A percentile compares a stretch with the other conserved stretches of the same genome.
These are phyloP conservation scores for Spathaspora girioi DNA, from an alignment of 805 yeast species.

Conservation along the genomic window DNA sequence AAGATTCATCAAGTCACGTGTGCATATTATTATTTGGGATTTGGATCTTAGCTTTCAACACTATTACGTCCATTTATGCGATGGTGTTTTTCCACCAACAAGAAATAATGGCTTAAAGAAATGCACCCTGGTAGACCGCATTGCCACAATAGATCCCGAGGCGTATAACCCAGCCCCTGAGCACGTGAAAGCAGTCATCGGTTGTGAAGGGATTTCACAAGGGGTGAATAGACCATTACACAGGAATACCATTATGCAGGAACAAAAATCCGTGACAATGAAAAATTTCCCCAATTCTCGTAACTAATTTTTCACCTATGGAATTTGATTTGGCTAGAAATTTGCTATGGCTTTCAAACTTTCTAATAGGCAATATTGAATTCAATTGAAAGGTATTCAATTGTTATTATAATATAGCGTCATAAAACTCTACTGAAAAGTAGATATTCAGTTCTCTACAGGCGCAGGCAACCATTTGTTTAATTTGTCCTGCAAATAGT, in stretches of 20 bases:
- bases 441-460: neutral
- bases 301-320: neutral
- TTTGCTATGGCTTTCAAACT: neutral
- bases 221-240: neutral
- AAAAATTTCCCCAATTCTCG: neutral
- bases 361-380: neutral
- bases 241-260: neutral
- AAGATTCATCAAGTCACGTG: too few species aligned
- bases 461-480: neutral
- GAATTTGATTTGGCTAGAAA: neutral
- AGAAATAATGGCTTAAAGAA: too few species aligned
- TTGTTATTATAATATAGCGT: neutral
- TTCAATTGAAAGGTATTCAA: neutral
- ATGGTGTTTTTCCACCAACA: too few species aligned
- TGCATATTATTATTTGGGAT: too few species aligned
- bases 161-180: too few species aligned
- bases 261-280: neutral
- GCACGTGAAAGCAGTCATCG: too few species aligned
- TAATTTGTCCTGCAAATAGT: neutral
- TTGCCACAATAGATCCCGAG: too few species aligned
- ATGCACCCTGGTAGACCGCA: too few species aligned
- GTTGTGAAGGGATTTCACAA: too few species aligned
- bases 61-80: too few species aligned
- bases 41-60: too few species aligned
- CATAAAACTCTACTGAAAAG: neutral